Evolutionary conservation across 148 eudicot genomes (phyloP).

Genomic region (Agrostemma githago): DNA sequence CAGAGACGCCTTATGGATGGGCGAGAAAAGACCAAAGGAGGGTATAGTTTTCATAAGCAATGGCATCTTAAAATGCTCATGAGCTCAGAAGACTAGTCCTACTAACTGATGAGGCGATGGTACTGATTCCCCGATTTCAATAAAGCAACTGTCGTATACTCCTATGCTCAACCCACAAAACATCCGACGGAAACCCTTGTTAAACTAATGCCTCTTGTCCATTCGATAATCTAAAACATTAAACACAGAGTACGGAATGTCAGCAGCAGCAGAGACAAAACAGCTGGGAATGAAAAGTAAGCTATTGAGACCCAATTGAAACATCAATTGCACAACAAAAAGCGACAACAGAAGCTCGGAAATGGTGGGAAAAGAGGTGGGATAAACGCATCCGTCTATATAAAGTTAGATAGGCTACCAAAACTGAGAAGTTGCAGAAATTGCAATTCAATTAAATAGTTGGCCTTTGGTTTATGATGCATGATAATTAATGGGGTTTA

Average conservation of each 20-base stretch:
- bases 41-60: slow-evolving; percentile 22
- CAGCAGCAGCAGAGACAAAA: background rate
- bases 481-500: background rate
- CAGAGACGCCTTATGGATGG: slow-evolving; percentile 9
- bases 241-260: background rate
- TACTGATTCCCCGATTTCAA: slow-evolving; percentile 1
- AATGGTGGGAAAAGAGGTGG: background rate
- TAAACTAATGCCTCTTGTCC: slow-evolving; percentile 1
- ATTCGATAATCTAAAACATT: slow-evolving; percentile 15
- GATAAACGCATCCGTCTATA: background rate
- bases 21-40: slow-evolving; percentile 21
- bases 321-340: too few relatives aligned
- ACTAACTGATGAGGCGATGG: background rate
- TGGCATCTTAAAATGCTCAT: slow-evolving; percentile 29
- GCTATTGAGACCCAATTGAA: too few relatives aligned
- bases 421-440: background rate
- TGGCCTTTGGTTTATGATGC: background rate
- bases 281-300: too few relatives aligned
- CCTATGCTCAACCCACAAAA: slow-evolving; percentile 6
- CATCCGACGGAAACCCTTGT: background rate
- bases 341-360: background rate
- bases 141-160: background rate
- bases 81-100: slow-evolving; percentile 13
- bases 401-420: background rate
- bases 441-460: background rate